Evolutionary conservation across 2,329 filamentous ascomycete genomes (phyloP).

Genomic region (Microcyclospora pomicola): DNA sequence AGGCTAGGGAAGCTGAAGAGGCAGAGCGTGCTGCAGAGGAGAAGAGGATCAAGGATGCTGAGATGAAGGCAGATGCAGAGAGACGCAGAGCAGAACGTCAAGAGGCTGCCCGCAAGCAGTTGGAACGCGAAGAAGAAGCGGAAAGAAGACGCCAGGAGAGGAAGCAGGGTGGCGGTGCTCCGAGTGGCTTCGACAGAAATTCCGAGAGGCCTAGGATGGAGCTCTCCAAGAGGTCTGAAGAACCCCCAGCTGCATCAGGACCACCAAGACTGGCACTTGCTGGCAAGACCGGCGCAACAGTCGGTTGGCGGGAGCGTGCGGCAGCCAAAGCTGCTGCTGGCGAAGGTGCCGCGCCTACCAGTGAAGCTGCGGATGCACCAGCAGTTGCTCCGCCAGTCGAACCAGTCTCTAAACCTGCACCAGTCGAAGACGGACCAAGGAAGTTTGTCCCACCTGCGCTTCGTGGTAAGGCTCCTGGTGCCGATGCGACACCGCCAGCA

Average conservation of each 20-base stretch:
- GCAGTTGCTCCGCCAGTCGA: conserved; percentile 15
- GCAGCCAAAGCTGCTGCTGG: conserved; percentile 31
- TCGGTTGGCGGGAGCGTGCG: conserved; percentile 63
- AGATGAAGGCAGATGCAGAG: conserved; percentile 47
- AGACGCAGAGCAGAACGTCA: conserved; percentile 49
- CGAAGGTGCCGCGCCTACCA: too few relatives aligned
- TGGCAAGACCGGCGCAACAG: conserved; percentile 35
- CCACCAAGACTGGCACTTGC: conserved; percentile 50
- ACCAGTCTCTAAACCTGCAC: conserved; percentile 15
- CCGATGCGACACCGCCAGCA: conserved; percentile 15
- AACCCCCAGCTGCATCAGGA: conserved; percentile 30
- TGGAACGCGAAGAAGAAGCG: conserved; percentile 67
- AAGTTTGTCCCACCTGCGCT: conserved; percentile 34
- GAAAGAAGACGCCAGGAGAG: conserved; percentile 58
- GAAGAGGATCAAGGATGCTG: conserved; percentile 43
- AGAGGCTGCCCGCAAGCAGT: conserved; percentile 22
- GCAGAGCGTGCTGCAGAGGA: conserved; percentile 67
- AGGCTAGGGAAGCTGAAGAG: conserved; percentile 71
- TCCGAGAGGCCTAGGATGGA: conserved; percentile 9
- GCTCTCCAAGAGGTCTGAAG: conserved; percentile 23
- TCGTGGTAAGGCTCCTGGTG: conserved; percentile 21
- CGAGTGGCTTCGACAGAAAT: conserved; percentile 26
- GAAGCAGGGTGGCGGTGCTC: conserved; percentile 28
- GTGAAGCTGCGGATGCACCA: conserved; percentile 17
- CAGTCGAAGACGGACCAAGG: conserved; percentile 24